Evolutionary conservation across 2,329 filamentous ascomycete genomes (phyloP).

Genomic region (Aspergillus piperis): DNA sequence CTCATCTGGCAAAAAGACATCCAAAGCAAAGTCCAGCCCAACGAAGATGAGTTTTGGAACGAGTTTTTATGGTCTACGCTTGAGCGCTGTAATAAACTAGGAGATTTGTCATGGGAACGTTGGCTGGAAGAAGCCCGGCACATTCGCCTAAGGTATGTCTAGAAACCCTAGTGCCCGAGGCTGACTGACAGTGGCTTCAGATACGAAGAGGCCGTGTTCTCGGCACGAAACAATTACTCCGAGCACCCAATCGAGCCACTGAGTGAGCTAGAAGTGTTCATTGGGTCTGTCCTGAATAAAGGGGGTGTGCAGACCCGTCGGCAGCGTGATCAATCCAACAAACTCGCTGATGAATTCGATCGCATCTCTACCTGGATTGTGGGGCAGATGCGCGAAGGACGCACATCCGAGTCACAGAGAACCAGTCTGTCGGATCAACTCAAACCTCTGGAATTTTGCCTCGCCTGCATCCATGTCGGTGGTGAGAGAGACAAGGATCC

Average conservation of each 20-base stretch:
- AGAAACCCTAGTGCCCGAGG: background rate
- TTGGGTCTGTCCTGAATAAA: constrained; percentile 59
- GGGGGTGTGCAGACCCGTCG: constrained; percentile 41
- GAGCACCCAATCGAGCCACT: constrained; percentile 45
- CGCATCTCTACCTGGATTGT: constrained; percentile 22
- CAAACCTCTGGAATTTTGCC: constrained; percentile 17
- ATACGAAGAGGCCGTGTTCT: constrained; percentile 56
- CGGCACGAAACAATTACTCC: constrained; percentile 51
- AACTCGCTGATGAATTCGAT: constrained; percentile 48
- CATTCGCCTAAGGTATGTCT: constrained; percentile 7
- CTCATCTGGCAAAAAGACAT: constrained; percentile 50
- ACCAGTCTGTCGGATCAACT: constrained; percentile 9
- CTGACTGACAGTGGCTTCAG: constrained; percentile 27
- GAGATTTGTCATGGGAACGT: constrained; percentile 12
- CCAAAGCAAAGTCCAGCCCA: constrained; percentile 1
- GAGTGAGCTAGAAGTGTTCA: constrained; percentile 58
- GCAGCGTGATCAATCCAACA: constrained; percentile 45
- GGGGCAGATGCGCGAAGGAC: constrained; percentile 11
- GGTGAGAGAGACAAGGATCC: background rate
- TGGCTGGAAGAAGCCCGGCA: constrained; percentile 19
- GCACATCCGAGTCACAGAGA: background rate
- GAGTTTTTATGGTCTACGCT: constrained; percentile 10
- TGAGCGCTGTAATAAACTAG: constrained; percentile 11
- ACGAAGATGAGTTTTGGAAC: constrained; percentile 19
- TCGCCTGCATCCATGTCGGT: constrained; percentile 20